phyloP scores from a whole-genome alignment of 2,329 filamentous ascomycete genomes.

The Colletotrichum tabaci region DNA sequence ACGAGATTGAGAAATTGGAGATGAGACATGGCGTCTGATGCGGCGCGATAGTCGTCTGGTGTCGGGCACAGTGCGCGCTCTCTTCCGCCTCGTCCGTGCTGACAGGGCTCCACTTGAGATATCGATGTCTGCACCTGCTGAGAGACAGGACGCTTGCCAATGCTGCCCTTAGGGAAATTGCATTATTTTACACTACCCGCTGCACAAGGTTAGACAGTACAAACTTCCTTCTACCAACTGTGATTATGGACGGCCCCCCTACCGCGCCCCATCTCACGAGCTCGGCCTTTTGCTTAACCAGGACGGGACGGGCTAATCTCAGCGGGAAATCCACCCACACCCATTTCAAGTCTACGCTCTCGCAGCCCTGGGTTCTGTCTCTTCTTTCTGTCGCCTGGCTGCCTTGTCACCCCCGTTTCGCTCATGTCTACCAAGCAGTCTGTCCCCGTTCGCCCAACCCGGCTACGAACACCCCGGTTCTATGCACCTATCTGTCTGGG shows the following conservation, averaged over 20 bases:
- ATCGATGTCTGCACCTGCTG: constrained; percentile 4
- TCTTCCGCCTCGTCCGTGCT: constrained; percentile 14
- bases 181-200: constrained; percentile 22
- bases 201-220: constrained; percentile 18
- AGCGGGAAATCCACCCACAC: constrained; percentile 59
- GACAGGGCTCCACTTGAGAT: background rate
- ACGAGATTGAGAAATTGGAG: constrained; percentile 35
- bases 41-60: constrained; percentile 39
- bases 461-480: constrained; percentile 31
- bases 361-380: background rate
- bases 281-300: constrained; percentile 39
- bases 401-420: constrained; percentile 21
- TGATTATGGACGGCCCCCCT: constrained; percentile 46
- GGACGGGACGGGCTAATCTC: constrained; percentile 58
- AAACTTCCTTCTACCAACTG: background rate
- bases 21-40: constrained; percentile 42
- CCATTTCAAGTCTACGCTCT: constrained; percentile 29
- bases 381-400: constrained; percentile 3
- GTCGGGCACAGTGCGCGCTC: constrained; percentile 31
- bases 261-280: constrained; percentile 48
- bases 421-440: background rate
- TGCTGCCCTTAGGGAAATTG: constrained; percentile 18
- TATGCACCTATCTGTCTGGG: constrained; percentile 41
- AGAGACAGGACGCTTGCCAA: constrained; percentile 21
- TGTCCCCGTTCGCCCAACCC: constrained; percentile 1